Evolutionary conservation across 2,329 filamentous ascomycete genomes (phyloP).

Genomic region (Ophiostoma tasmaniense): DNA sequence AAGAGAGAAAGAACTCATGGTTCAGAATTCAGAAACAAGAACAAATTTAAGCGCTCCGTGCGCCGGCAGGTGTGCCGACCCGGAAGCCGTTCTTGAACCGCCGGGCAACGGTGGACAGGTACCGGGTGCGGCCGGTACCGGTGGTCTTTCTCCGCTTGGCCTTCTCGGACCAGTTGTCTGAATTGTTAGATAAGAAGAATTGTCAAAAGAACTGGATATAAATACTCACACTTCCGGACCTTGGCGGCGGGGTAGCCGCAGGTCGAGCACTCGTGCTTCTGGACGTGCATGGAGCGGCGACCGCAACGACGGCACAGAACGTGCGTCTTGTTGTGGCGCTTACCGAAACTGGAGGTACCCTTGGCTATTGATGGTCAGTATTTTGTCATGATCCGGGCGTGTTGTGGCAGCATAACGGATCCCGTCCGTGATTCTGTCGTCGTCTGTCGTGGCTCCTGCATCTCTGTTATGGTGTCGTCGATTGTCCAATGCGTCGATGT

Average conservation of each 20-base stretch:
- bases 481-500: too few relatives aligned
- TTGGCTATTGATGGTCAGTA: slow-evolving; percentile 34
- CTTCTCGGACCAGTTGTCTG: slow-evolving; percentile 99
- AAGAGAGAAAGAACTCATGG: background rate
- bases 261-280: slow-evolving; percentile 94
- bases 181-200: background rate
- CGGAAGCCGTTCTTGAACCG: slow-evolving; percentile 98
- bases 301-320: slow-evolving; percentile 97
- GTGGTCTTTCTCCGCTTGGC: slow-evolving; percentile 99
- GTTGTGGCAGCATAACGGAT: background rate
- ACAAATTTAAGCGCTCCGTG: slow-evolving; percentile 44
- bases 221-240: slow-evolving; percentile 90
- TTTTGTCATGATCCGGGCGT: too few relatives aligned
- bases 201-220: background rate
- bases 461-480: background rate
- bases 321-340: slow-evolving; percentile 96
- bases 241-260: slow-evolving; percentile 98
- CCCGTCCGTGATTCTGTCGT: background rate
- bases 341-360: slow-evolving; percentile 44
- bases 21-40: background rate
- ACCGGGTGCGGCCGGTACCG: slow-evolving; percentile 91
- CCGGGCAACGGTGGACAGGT: slow-evolving; percentile 85
- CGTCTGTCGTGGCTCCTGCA: background rate
- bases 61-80: slow-evolving; percentile 75
- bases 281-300: slow-evolving; percentile 95